These are phyloP conservation scores for Colletotrichum trifolii DNA, from an alignment of 2,329 filamentous ascomycete species.

Conservation along the genomic window DNA sequence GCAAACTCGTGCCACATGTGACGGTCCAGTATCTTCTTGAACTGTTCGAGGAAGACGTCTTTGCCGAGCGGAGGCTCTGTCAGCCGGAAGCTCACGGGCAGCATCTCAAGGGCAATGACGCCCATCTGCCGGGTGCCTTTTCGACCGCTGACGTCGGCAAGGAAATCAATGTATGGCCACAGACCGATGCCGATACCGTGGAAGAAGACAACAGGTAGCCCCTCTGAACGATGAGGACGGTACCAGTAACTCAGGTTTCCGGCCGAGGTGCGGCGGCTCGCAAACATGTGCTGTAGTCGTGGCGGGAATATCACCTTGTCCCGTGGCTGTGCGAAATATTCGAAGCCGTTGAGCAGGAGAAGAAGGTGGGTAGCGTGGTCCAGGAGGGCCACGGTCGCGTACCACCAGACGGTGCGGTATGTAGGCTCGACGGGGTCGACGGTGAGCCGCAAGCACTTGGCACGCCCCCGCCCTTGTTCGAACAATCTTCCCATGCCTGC, in stretches of 20 bases:
- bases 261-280: slow-evolving; percentile 67
- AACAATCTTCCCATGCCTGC: slow-evolving; percentile 61
- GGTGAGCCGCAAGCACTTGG: slow-evolving; percentile 70
- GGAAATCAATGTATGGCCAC: slow-evolving; percentile 69
- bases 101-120: slow-evolving; percentile 73
- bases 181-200: slow-evolving; percentile 79
- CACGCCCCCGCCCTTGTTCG: slow-evolving; percentile 64
- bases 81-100: slow-evolving; percentile 73
- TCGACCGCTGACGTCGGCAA: slow-evolving; percentile 59
- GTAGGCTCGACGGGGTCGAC: slow-evolving; percentile 70
- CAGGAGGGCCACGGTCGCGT: slow-evolving; percentile 64
- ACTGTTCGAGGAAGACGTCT: slow-evolving; percentile 65
- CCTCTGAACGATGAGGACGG: slow-evolving; percentile 67
- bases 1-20: slow-evolving; percentile 70
- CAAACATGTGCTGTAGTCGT: slow-evolving; percentile 39
- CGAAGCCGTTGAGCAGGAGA: slow-evolving; percentile 61
- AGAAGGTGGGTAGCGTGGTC: slow-evolving; percentile 61
- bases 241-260: slow-evolving; percentile 71
- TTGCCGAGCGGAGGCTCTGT: slow-evolving; percentile 63
- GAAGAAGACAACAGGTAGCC: slow-evolving; percentile 72
- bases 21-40: slow-evolving; percentile 65
- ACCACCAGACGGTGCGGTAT: slow-evolving; percentile 73
- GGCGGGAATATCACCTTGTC: slow-evolving; percentile 29
- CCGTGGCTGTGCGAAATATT: slow-evolving; percentile 58
- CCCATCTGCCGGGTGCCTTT: slow-evolving; percentile 59